Evolutionary conservation across 75 land plant species (phyloP).

Genomic region (Azolla pinnata): DNA sequence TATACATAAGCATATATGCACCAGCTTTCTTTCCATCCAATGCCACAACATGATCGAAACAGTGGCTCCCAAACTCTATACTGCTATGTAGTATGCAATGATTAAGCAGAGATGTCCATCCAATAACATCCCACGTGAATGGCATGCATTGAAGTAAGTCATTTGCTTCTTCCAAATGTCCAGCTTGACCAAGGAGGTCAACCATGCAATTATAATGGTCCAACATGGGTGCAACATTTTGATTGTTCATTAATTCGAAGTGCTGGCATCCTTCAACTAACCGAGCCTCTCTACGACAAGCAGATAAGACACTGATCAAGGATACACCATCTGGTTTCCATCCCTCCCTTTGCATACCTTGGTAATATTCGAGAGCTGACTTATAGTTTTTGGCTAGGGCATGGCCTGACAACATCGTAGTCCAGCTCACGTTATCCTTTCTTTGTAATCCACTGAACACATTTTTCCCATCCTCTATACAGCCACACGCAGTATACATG

Average conservation of each 20-base stretch:
- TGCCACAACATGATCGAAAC: conserved; percentile 33
- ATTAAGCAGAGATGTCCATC: conserved; percentile 55
- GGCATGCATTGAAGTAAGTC: conserved; percentile 34
- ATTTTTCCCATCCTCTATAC: conserved; percentile 30
- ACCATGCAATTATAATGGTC: conserved; percentile 66
- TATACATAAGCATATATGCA: conserved; percentile 50
- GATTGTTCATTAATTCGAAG: conserved; percentile 33
- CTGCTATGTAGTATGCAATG: conserved; percentile 42
- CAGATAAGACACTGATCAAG: conserved; percentile 46
- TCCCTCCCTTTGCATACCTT: conserved; percentile 29
- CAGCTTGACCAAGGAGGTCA: conserved; percentile 55
- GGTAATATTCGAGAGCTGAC: conserved; percentile 33
- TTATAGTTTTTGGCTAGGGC: conserved; percentile 22
- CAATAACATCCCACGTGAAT: conserved; percentile 30
- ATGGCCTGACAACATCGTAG: conserved; percentile 27
- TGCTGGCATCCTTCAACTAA: conserved; percentile 38
- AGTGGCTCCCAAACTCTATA: conserved; percentile 28
- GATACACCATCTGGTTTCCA: conserved; percentile 41
- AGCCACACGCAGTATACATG: conserved; percentile 63
- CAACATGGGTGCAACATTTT: conserved; percentile 47
- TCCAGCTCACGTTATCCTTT: conserved; percentile 33
- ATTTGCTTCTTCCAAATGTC: conserved; percentile 41
- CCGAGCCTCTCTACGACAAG: conserved; percentile 53
- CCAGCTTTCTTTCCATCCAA: conserved; percentile 49
- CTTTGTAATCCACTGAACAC: conserved; percentile 17